A percentile compares a stretch with the other conserved stretches of the same genome.
phyloP scores from a whole-genome alignment of 1,139 yeast species.

The Lodderomyces elongisporus region DNA sequence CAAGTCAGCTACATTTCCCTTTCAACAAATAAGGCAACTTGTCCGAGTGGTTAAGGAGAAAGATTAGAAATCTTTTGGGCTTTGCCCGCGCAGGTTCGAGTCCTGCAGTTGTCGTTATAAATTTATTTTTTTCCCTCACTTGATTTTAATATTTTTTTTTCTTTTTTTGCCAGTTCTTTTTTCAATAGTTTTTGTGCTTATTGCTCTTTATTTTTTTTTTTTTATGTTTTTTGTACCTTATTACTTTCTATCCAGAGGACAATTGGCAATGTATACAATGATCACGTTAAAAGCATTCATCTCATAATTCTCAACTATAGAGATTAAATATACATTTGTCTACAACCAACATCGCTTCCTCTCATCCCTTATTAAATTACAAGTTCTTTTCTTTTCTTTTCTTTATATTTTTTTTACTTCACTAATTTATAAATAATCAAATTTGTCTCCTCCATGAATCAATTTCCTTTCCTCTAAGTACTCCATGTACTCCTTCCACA shows the following conservation, averaged over 20 bases:
- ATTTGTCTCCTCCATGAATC: constrained; percentile 10
- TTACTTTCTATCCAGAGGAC: neutral
- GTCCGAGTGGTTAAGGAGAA: constrained; percentile 39
- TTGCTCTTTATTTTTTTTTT: neutral
- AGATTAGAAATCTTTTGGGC: constrained; percentile 56
- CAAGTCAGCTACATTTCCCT: no score
- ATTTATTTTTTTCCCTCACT: constrained; percentile 13
- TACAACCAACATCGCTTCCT: no score
- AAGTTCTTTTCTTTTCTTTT: neutral
- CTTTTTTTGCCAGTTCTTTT: constrained; percentile 12
- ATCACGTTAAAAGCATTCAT: no score
- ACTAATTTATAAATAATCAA: constrained; percentile 9
- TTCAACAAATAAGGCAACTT: constrained; percentile 10
- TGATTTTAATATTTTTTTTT: neutral
- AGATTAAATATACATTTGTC: no score
- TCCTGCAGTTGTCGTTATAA: constrained; percentile 48
- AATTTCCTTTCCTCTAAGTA: constrained; percentile 22
- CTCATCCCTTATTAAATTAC: neutral
- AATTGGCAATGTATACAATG: neutral
- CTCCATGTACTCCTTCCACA: constrained; percentile 53
- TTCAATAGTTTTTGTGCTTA: neutral
- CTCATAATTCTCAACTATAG: no score
- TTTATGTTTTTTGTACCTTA: neutral
- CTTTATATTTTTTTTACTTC: neutral
- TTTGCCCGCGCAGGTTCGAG: constrained; percentile 58